A percentile compares a stretch with the other conserved stretches of the same genome.
These are phyloP conservation scores for Candida mesenterica DNA, from an alignment of 1,139 yeast genomes.

Conservation along the genomic window DNA sequence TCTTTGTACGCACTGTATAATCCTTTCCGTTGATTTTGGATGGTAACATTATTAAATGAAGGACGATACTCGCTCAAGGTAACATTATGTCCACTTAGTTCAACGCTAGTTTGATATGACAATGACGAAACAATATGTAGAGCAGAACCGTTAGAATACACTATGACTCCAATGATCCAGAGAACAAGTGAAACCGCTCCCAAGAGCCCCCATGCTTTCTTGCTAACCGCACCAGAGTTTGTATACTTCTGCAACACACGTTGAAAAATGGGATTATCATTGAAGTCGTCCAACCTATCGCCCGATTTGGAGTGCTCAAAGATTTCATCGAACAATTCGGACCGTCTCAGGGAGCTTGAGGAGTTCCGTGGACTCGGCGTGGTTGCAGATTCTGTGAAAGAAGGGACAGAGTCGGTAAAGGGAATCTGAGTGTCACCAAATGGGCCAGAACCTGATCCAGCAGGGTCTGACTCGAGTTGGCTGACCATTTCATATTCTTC, in stretches of 20 bases:
- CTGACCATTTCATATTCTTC: conserved; percentile 28
- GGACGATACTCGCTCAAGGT: conserved; percentile 33
- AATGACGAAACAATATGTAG: conserved; percentile 19
- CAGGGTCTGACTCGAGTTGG: conserved; percentile 10
- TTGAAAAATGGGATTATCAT: conserved; percentile 26
- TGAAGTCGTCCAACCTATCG: conserved; percentile 20
- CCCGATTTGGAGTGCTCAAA: conserved; percentile 18
- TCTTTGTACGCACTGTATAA: conserved; percentile 19
- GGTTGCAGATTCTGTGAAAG: conserved; percentile 2
- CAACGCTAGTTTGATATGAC: conserved; percentile 30
- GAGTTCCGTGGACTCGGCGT: conserved; percentile 7
- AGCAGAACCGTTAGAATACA: conserved; percentile 31
- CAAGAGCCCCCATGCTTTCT: conserved; percentile 10
- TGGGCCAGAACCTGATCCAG: conserved; percentile 1
- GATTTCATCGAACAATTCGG: conserved; percentile 32
- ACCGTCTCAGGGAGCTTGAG: conserved; percentile 18
- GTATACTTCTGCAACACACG: conserved; percentile 21
- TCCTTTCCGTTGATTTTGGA: conserved; percentile 27
- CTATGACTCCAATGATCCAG: conserved; percentile 32
- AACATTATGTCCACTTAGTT: conserved; percentile 29
- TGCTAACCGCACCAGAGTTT: conserved; percentile 11
- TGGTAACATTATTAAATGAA: conserved; percentile 28
- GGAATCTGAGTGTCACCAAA: too few relatives aligned
- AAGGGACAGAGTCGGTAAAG: too few relatives aligned
- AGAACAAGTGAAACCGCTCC: conserved; percentile 7